Percentiles rank a stretch among this genome's conserved stretches.
Conservation (phyloP, 2,329 filamentous ascomycete genomes). For the Celoporthe dispersa region DNA sequence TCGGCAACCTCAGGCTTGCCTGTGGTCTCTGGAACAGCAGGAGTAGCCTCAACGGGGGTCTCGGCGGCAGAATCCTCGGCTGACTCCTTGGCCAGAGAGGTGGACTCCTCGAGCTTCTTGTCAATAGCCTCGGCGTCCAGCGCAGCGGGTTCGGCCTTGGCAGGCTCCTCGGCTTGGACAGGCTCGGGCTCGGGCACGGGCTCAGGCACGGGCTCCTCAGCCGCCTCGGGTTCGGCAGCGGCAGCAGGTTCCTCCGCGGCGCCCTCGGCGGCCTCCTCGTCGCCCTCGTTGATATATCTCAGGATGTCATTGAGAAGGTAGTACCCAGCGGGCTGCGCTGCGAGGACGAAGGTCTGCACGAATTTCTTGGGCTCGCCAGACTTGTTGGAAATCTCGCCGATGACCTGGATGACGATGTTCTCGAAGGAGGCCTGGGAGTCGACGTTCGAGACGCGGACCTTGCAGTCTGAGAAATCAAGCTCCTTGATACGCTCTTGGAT, state of each 20-base stretch:
- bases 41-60: slow-evolving; percentile 36
- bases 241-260: slow-evolving; percentile 35
- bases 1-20: slow-evolving; percentile 40
- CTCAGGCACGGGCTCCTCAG: slow-evolving; percentile 40
- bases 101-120: slow-evolving; percentile 74
- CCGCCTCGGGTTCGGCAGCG: slow-evolving; percentile 37
- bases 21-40: slow-evolving; percentile 37
- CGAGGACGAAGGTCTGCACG: slow-evolving; percentile 95
- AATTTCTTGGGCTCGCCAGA: slow-evolving; percentile 91
- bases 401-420: slow-evolving; percentile 97
- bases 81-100: slow-evolving; percentile 41
- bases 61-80: slow-evolving; percentile 49
- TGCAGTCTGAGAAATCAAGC: slow-evolving; percentile 95
- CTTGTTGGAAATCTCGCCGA: slow-evolving; percentile 97
- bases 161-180: slow-evolving; percentile 38
- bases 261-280: slow-evolving; percentile 67
- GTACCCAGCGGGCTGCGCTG: slow-evolving; percentile 94
- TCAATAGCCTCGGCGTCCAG: slow-evolving; percentile 64
- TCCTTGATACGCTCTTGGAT: slow-evolving; percentile 95
- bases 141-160: slow-evolving; percentile 35
- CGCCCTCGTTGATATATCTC: slow-evolving; percentile 83
- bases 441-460: slow-evolving; percentile 97
- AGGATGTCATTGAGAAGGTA: slow-evolving; percentile 99
- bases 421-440: slow-evolving; percentile 92
- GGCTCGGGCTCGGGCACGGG: slow-evolving; percentile 41